These are phyloP conservation scores for Rhodotorula toruloides DNA, from an alignment of 768 basidiomycete genomes.

Conservation along the genomic window DNA sequence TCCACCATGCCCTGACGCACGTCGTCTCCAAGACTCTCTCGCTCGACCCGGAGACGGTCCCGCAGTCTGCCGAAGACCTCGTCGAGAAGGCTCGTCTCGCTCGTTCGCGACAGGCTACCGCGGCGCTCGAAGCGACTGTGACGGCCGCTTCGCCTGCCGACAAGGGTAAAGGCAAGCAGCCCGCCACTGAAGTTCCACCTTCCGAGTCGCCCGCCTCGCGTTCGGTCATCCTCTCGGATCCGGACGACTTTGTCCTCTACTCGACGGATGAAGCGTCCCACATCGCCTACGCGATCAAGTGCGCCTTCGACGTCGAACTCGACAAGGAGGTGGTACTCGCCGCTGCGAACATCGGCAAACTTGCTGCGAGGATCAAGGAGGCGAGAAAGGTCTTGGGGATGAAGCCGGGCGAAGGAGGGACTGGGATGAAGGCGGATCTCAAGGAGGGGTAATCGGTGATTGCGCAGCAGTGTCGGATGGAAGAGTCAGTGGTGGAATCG, in stretches of 20 bases:
- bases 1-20: constrained; percentile 52
- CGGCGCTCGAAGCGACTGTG: constrained; percentile 40
- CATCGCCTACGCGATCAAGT: constrained; percentile 70
- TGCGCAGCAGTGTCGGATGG: too few species aligned
- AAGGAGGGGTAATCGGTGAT: constrained; percentile 5
- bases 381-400: constrained; percentile 21
- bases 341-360: constrained; percentile 80
- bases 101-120: background rate
- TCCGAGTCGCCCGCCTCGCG: background rate
- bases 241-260: constrained; percentile 95
- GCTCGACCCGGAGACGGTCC: constrained; percentile 36
- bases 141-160: background rate
- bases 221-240: constrained; percentile 52
- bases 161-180: constrained; percentile 21
- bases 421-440: constrained; percentile 16
- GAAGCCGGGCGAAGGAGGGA: constrained; percentile 3
- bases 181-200: too few species aligned
- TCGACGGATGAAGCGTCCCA: constrained; percentile 80
- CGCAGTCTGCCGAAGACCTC: constrained; percentile 32
- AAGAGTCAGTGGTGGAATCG: background rate
- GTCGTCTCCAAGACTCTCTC: constrained; percentile 40
- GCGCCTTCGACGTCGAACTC: constrained; percentile 82
- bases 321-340: constrained; percentile 84
- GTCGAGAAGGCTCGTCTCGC: background rate
- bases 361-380: constrained; percentile 74